Evolutionary conservation across 176 grass and related monocot genomes (phyloP), one percentile per base, ranked within the genome.

Genomic region (Juncus inflexus): DNA sequence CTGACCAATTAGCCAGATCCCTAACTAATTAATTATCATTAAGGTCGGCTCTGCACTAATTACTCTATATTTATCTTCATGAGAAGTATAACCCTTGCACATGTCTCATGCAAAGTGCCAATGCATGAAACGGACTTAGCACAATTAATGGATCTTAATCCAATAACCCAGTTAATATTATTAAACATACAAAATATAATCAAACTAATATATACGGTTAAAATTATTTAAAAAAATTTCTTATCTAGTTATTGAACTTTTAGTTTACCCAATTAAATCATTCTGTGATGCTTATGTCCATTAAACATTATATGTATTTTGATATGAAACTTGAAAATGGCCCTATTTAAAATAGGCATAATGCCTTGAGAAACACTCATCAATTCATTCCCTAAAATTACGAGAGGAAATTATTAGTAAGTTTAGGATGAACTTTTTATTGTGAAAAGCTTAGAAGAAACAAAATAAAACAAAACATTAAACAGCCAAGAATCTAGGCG

Each of bases 291-390:
- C 19, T 28, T 28, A 28, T 28, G 19, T 1, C 1, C 19, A 28
- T 28, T 28, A 28, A 1, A 28, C 19, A 28, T 28, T 28, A 28
- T 28, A 28, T 28, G 19, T 28, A 28, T 28, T 28, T 28, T 28
- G 19, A 28, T 28, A 28, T 28, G 19, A 28, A 28, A 53, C 39
- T 37, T 13, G 5, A 68, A 40, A 10, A 37, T 68, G 9, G 54
- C 14, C 54, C n/a, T 68, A 68, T 35, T 55, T 38, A 68, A 54
- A 68, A n/a, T 12, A 3, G 65, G 50, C 15, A 15, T 68, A 54
- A 68, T 68, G 10, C 49, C 65, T 55, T 68, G 6, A 7, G 49
- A 37, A 52, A 38, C 65, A 55, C 50, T 68, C 65, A 68, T 68
- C 12, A 51, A 3, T 67, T 43, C 65, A 52, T 53, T 43, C 10